These are phyloP conservation scores for Verticillium nubilum DNA, from an alignment of 2,329 filamentous ascomycete genomes.

Conservation along the genomic window DNA sequence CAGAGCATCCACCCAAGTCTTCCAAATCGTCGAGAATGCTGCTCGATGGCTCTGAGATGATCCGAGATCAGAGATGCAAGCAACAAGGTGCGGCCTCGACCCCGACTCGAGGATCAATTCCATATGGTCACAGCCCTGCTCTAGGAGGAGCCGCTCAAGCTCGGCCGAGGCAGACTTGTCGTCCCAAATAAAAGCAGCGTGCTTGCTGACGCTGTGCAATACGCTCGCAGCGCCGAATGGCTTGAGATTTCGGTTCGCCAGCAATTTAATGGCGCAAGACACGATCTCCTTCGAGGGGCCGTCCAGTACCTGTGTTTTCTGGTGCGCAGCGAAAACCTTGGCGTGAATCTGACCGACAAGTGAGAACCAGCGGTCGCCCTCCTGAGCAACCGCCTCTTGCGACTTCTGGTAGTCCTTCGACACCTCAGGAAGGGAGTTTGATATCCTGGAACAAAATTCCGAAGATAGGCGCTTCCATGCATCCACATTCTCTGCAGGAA, in stretches of 20 bases:
- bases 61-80: slow-evolving; percentile 55
- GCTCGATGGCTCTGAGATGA: slow-evolving; percentile 30
- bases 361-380: slow-evolving; percentile 63
- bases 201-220: slow-evolving; percentile 22
- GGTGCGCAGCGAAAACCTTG: slow-evolving; percentile 14
- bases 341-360: slow-evolving; percentile 44
- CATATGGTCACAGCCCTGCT: slow-evolving; percentile 51
- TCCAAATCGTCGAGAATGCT: slow-evolving; percentile 38
- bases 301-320: slow-evolving; percentile 25
- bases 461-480: slow-evolving; percentile 61
- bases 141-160: slow-evolving; percentile 37
- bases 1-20: slow-evolving; percentile 33
- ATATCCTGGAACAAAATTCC: slow-evolving; percentile 60
- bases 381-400: slow-evolving; percentile 61
- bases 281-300: slow-evolving; percentile 18
- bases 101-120: slow-evolving; percentile 59
- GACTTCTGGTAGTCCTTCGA: slow-evolving; percentile 71
- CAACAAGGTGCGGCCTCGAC: slow-evolving; percentile 61
- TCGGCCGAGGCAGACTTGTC: slow-evolving; percentile 19
- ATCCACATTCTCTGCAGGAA: slow-evolving; percentile 42
- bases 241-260: slow-evolving; percentile 49
- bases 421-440: slow-evolving; percentile 73
- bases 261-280: slow-evolving; percentile 28
- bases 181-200: slow-evolving; percentile 34
- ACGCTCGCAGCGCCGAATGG: slow-evolving; percentile 49